Evolutionary conservation across 371 early-diverging fungal species (phyloP).

Genomic region (Mortierella polycephala): DNA sequence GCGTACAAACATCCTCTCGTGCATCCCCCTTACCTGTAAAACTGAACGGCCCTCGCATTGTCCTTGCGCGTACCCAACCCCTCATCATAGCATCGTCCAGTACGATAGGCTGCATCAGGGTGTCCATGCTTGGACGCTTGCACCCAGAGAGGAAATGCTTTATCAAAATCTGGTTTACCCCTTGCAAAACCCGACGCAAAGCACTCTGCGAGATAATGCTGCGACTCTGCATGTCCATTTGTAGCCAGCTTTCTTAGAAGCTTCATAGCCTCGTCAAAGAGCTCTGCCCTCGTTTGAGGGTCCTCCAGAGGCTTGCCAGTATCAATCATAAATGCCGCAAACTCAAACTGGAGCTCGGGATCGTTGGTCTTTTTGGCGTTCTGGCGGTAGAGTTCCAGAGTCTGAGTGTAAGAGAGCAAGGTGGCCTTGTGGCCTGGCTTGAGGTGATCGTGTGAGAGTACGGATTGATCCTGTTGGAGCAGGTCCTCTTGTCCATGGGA

Average conservation of each 20-base stretch:
- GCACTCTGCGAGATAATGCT: slow-evolving; percentile 73
- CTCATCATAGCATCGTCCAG: slow-evolving; percentile 78
- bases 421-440: slow-evolving; percentile 76
- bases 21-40: slow-evolving; percentile 65
- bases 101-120: slow-evolving; percentile 76
- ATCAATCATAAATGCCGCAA: slow-evolving; percentile 82
- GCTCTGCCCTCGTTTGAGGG: slow-evolving; percentile 64
- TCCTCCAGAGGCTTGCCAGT: slow-evolving; percentile 68
- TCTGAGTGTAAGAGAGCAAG: slow-evolving; percentile 73
- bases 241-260: slow-evolving; percentile 69
- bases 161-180: slow-evolving; percentile 75
- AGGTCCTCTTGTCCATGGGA: slow-evolving; percentile 23
- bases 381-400: slow-evolving; percentile 81
- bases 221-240: slow-evolving; percentile 72
- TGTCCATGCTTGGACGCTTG: slow-evolving; percentile 77
- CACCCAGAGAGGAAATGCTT: slow-evolving; percentile 75
- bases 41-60: slow-evolving; percentile 74
- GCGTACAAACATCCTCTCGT: too few species aligned
- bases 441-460: slow-evolving; percentile 61
- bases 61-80: slow-evolving; percentile 73
- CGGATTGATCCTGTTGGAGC: slow-evolving; percentile 51
- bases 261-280: slow-evolving; percentile 72
- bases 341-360: slow-evolving; percentile 83
- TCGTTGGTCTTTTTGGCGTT: slow-evolving; percentile 87
- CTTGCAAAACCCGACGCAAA: slow-evolving; percentile 71